Conservation (phyloP, 371 early-diverging fungal genomes). For the Mortierella sp. region DNA sequence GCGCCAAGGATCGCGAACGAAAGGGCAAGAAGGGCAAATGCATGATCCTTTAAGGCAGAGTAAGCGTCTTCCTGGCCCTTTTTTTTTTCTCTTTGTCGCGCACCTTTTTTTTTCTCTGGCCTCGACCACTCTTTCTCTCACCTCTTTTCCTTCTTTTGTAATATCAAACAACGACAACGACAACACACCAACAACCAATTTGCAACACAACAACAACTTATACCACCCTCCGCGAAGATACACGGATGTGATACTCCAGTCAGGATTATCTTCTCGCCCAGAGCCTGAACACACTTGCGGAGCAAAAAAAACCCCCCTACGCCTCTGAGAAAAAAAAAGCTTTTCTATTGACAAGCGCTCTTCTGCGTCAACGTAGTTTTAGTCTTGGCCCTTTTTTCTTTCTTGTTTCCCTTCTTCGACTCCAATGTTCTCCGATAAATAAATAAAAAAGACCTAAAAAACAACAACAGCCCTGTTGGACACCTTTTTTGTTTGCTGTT, state of each 20-base stretch:
- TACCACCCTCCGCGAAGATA: conserved; percentile 4
- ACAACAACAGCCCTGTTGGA: background rate
- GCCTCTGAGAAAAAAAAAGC: background rate
- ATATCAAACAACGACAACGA: background rate
- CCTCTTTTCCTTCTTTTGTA: background rate
- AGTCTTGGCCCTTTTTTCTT: background rate
- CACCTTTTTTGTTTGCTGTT: background rate
- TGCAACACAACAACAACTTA: background rate
- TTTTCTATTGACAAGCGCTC: background rate
- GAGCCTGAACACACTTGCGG: conserved; percentile 1
- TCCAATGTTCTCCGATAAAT: background rate
- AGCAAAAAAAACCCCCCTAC: background rate
- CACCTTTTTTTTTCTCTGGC: background rate
- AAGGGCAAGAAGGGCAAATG: conserved; percentile 68
- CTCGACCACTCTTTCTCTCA: background rate
- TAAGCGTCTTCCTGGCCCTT: background rate
- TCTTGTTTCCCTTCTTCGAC: background rate
- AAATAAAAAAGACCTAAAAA: conserved; percentile 1
- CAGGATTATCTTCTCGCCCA: background rate
- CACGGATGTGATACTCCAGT: background rate
- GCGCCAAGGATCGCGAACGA: conserved; percentile 64
- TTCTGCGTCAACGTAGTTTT: background rate
- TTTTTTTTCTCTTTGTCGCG: background rate
- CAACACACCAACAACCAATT: background rate
- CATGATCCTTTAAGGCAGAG: conserved; percentile 23